Percentiles rank a stretch among this genome's conserved stretches.
These are phyloP conservation scores for Evernia prunastri DNA, from an alignment of 495 filamentous ascomycete genomes.

Conservation along the genomic window DNA sequence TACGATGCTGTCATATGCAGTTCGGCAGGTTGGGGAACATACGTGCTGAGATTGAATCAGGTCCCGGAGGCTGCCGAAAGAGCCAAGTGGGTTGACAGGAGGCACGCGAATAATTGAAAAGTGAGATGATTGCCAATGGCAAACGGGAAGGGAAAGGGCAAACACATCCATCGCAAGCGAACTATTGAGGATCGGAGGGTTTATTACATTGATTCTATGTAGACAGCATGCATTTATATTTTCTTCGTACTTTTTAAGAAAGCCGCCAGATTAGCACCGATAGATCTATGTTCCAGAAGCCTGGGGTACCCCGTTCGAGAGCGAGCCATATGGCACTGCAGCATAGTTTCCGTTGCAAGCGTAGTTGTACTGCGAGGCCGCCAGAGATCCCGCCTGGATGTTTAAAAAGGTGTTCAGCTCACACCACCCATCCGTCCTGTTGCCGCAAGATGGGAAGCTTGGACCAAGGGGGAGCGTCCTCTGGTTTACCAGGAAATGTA, in stretches of 20 bases:
- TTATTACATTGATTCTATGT: not conserved
- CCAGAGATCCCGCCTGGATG: conserved; percentile 40
- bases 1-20: too few species aligned
- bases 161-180: not conserved
- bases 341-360: conserved; percentile 48
- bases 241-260: not conserved
- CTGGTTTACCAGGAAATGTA: conserved; percentile 62
- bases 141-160: not conserved
- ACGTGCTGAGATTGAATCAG: too few species aligned
- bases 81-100: not conserved
- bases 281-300: not conserved
- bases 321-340: conserved; percentile 36
- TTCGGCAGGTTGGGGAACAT: too few species aligned
- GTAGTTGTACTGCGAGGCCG: conserved; percentile 44
- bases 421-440: conserved; percentile 59
- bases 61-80: too few species aligned
- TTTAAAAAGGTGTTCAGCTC: conserved; percentile 51
- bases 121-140: not conserved
- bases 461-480: conserved; percentile 52
- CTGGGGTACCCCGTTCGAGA: conserved; percentile 38
- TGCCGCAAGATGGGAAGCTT: conserved; percentile 51
- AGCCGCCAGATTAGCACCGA: not conserved
- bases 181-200: not conserved
- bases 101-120: too few species aligned
- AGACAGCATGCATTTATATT: not conserved